These are phyloP conservation scores for Strobilomyces echinocephalus DNA, from an alignment of 768 basidiomycete genomes.

Conservation along the genomic window DNA sequence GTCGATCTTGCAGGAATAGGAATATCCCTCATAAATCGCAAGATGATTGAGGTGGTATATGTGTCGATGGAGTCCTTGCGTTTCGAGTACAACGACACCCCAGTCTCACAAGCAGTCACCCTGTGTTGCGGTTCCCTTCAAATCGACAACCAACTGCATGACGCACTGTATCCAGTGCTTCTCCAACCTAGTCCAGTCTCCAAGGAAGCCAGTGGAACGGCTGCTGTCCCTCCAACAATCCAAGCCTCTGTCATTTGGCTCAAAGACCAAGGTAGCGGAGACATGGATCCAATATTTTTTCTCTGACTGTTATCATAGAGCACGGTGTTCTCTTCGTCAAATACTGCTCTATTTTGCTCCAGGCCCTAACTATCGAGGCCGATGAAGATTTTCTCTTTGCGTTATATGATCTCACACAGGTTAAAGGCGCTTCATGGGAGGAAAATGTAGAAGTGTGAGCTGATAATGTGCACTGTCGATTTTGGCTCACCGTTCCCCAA, in stretches of 20 bases:
- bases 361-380: constrained; percentile 91
- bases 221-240: constrained; percentile 74
- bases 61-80: constrained; percentile 72
- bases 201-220: constrained; percentile 68
- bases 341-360: constrained; percentile 90
- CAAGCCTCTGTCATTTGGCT: constrained; percentile 86
- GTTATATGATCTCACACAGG: constrained; percentile 85
- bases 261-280: constrained; percentile 77
- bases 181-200: constrained; percentile 89
- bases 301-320: constrained; percentile 42
- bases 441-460: constrained; percentile 70
- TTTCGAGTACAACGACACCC: constrained; percentile 79
- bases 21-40: constrained; percentile 83
- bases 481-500: constrained; percentile 27
- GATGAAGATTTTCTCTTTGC: constrained; percentile 96
- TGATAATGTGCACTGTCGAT: background rate
- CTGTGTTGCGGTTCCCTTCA: constrained; percentile 84
- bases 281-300: background rate
- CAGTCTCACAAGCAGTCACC: constrained; percentile 73
- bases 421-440: constrained; percentile 90
- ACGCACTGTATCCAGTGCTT: constrained; percentile 91
- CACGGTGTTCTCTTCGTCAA: constrained; percentile 98
- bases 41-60: constrained; percentile 87
- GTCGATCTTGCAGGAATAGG: constrained; percentile 89
- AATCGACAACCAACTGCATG: constrained; percentile 96